Evolutionary conservation across 2,329 filamentous ascomycete genomes (phyloP).

Genomic region (Botryosphaeria dothidea): DNA sequence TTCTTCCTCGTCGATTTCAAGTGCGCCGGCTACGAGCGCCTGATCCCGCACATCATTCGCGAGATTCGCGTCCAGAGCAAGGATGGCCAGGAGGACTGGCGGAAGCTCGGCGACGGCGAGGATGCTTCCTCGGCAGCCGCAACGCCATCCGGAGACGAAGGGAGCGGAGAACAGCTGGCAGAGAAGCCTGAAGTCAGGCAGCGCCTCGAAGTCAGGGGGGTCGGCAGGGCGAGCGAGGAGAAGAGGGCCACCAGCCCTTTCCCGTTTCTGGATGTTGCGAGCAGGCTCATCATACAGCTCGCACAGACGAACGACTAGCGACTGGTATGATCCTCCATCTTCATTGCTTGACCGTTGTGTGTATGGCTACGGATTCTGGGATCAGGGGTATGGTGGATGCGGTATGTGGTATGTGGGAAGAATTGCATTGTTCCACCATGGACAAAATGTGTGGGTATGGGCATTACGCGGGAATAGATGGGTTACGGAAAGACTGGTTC

Average conservation of each 20-base stretch:
- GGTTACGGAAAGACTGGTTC: background rate
- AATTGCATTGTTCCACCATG: background rate
- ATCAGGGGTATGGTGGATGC: too few species aligned
- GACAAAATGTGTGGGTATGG: background rate
- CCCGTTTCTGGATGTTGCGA: constrained; percentile 92
- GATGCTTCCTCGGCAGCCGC: constrained; percentile 32
- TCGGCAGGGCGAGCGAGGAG: constrained; percentile 66
- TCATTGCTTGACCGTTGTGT: background rate
- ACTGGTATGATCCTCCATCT: background rate
- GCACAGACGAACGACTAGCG: constrained; percentile 53
- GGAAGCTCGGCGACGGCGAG: constrained; percentile 34
- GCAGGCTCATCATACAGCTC: constrained; percentile 87
- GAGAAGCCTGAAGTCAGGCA: constrained; percentile 37
- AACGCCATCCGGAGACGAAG: constrained; percentile 23
- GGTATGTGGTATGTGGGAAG: too few species aligned
- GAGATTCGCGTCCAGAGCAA: constrained; percentile 34
- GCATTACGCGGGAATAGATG: background rate
- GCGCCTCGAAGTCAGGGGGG: constrained; percentile 44
- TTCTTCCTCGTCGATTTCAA: constrained; percentile 97
- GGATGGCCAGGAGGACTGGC: constrained; percentile 22
- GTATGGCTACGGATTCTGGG: background rate
- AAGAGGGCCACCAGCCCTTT: constrained; percentile 96
- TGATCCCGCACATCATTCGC: constrained; percentile 53
- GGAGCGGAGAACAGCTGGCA: constrained; percentile 28
- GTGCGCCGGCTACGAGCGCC: constrained; percentile 94